Evolutionary conservation across 2,329 filamentous ascomycete species (phyloP), one percentile per base, ranked within the genome.

Genomic region (Meredithiella fracta): DNA sequence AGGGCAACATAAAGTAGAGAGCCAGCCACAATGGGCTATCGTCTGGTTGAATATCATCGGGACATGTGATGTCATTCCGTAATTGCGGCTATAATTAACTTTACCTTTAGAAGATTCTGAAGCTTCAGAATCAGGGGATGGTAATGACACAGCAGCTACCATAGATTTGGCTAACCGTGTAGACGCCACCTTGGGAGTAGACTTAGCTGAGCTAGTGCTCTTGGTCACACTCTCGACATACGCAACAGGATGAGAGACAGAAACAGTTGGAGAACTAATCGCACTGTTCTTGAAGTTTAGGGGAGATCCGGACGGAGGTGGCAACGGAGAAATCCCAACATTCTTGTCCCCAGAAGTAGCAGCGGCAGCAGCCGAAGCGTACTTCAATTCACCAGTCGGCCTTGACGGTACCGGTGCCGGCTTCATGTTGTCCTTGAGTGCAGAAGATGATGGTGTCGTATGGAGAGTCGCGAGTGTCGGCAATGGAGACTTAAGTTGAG

Each of bases 401-500:
- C 91, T 80, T 58, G 86, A 82, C 1, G 92, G 92, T 63, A 90
- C 71, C 17, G 88, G 83, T 17, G 92, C 92, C 11, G 92, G 91
- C 72, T 97, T 98, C 91, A 97, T 97, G 54, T 76, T 72, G 54
- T 65, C 77, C 77, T 65, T 77, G 85, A 62, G 78, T 76, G 47
- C 54, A 85, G 62, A 78, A 76, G 47, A 42, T 58, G 77, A 76
- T 29, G 82, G 83, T 58, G 77, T 76, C 29, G 82, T 83, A 67
- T 97, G 89, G 63, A 98, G 72, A 26, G 91, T 95, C 54, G 92
- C 90, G 54, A 97, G 74, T 4, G 88, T 85, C n/a, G 92, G 92
- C 60, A 97, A 72, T 34, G 92, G 92, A 11, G 91, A 96, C 71
- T 95, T 97, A 69, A 94, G 76, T 67, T 95, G 90, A 51, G 86